A percentile compares a stretch with the other conserved stretches of the same genome.
Evolutionary conservation across 1,284 basidiomycete species (phyloP).

Genomic region (Agroathelia rolfsii): DNA sequence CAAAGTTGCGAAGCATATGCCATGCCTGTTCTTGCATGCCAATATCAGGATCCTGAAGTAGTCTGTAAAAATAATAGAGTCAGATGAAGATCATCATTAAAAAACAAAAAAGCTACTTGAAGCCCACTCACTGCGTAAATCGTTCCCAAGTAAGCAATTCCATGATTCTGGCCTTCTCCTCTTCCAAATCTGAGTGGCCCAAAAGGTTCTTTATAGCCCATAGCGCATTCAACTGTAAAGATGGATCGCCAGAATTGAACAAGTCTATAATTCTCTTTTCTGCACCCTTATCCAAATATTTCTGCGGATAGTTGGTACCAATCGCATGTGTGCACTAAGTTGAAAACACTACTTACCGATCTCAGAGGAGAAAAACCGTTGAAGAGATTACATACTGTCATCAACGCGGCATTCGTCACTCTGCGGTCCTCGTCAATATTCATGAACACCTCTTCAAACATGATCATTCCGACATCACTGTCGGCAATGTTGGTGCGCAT

Average conservation of each 20-base stretch:
- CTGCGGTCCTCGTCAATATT: slow-evolving; percentile 53
- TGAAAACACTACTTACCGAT: slow-evolving; percentile 52
- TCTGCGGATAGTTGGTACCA: too few relatives aligned
- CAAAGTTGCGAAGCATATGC: slow-evolving; percentile 51
- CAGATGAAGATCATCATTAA: neutral
- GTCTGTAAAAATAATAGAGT: slow-evolving; percentile 20
- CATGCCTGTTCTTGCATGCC: slow-evolving; percentile 60
- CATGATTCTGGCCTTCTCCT: slow-evolving; percentile 61
- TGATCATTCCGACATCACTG: slow-evolving; percentile 61
- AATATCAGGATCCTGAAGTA: slow-evolving; percentile 37
- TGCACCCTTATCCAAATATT: slow-evolving; percentile 53
- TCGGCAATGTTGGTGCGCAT: slow-evolving; percentile 79
- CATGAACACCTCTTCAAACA: slow-evolving; percentile 55
- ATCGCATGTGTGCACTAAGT: too few relatives aligned
- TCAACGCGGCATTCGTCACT: slow-evolving; percentile 65
- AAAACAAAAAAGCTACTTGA: slow-evolving; percentile 1
- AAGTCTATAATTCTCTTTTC: slow-evolving; percentile 55
- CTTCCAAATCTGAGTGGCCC: slow-evolving; percentile 45
- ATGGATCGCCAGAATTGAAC: slow-evolving; percentile 39
- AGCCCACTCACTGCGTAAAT: slow-evolving; percentile 40
- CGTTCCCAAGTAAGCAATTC: slow-evolving; percentile 50
- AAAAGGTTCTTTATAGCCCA: slow-evolving; percentile 80
- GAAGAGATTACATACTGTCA: slow-evolving; percentile 77
- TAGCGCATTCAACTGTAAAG: slow-evolving; percentile 56
- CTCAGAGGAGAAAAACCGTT: slow-evolving; percentile 80